These are phyloP conservation scores for Hyaloscypha bicolor DNA, from an alignment of 495 filamentous ascomycete genomes.

Conservation along the genomic window DNA sequence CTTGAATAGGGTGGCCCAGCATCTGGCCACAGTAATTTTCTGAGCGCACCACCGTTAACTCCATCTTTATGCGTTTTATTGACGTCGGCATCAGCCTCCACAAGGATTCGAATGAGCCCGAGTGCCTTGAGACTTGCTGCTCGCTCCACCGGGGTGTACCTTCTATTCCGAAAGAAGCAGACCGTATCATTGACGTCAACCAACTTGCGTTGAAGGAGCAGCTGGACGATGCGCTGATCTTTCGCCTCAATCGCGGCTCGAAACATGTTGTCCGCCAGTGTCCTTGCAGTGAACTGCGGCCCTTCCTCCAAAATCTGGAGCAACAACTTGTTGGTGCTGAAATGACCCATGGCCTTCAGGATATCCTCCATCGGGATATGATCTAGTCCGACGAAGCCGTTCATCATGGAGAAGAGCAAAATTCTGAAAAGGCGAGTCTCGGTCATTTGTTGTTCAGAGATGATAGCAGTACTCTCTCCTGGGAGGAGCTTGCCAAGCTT, in stretches of 20 bases:
- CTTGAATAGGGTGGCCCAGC: neutral
- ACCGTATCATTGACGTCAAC: slow-evolving; percentile 15
- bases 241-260: slow-evolving; percentile 26
- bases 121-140: slow-evolving; percentile 5
- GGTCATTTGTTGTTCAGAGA: slow-evolving; percentile 7
- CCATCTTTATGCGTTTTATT: slow-evolving; percentile 5
- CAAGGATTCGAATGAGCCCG: neutral
- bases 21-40: neutral
- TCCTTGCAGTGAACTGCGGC: slow-evolving; percentile 3
- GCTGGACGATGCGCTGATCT: slow-evolving; percentile 9
- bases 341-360: slow-evolving; percentile 2
- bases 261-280: slow-evolving; percentile 24
- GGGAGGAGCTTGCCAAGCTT: neutral
- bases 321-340: slow-evolving; percentile 1
- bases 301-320: slow-evolving; percentile 7
- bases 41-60: neutral
- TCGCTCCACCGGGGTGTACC: slow-evolving; percentile 14
- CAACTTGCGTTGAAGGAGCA: neutral
- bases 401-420: slow-evolving; percentile 6
- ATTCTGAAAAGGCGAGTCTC: slow-evolving; percentile 2
- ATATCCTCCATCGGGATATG: slow-evolving; percentile 3
- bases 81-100: slow-evolving; percentile 3
- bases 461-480: neutral
- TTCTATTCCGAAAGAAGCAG: slow-evolving; percentile 4
- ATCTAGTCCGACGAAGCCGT: slow-evolving; percentile 15